phyloP scores from a whole-genome alignment of 2,329 filamentous ascomycete species.

The Boeremia lycopersici region DNA sequence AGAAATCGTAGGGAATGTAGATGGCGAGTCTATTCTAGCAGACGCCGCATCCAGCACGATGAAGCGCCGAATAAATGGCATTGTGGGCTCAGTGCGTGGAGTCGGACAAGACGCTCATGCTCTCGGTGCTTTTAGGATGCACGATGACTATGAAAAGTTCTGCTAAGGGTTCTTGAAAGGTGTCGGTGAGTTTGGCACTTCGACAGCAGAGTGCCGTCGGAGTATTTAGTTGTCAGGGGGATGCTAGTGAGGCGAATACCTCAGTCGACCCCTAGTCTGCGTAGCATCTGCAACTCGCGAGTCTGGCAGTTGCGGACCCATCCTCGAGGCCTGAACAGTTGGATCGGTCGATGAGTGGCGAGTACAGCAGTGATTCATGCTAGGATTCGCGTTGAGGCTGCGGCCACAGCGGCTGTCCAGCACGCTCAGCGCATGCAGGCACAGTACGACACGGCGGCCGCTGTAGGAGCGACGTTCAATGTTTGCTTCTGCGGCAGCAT shows the following conservation, averaged over 20 bases:
- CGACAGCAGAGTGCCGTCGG: conserved; percentile 21
- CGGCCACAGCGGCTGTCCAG: neutral
- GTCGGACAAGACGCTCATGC: conserved; percentile 27
- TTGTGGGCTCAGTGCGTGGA: conserved; percentile 25
- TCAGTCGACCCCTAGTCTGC: conserved; percentile 12
- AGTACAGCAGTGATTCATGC: conserved; percentile 11
- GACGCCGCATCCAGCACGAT: conserved; percentile 33
- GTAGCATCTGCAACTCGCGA: conserved; percentile 6
- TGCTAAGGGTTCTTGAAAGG: conserved; percentile 21
- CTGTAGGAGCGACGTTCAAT: conserved; percentile 17
- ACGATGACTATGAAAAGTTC: conserved; percentile 21
- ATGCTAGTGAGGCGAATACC: conserved; percentile 33
- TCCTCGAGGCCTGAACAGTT: conserved; percentile 20
- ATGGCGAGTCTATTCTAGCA: conserved; percentile 22
- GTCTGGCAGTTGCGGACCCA: conserved; percentile 15
- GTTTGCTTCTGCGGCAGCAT: conserved; percentile 29
- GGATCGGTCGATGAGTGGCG: conserved; percentile 25
- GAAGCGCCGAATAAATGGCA: conserved; percentile 29
- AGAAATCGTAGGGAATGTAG: conserved; percentile 22
- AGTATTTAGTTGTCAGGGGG: conserved; percentile 21
- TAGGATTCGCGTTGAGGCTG: conserved; percentile 8
- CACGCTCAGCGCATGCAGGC: neutral
- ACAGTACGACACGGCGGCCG: neutral
- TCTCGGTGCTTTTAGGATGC: conserved; percentile 12
- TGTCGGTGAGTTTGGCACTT: conserved; percentile 40